Evolutionary conservation across 257 asterid species (phyloP).

Genomic region (Thymus mandschuricus): DNA sequence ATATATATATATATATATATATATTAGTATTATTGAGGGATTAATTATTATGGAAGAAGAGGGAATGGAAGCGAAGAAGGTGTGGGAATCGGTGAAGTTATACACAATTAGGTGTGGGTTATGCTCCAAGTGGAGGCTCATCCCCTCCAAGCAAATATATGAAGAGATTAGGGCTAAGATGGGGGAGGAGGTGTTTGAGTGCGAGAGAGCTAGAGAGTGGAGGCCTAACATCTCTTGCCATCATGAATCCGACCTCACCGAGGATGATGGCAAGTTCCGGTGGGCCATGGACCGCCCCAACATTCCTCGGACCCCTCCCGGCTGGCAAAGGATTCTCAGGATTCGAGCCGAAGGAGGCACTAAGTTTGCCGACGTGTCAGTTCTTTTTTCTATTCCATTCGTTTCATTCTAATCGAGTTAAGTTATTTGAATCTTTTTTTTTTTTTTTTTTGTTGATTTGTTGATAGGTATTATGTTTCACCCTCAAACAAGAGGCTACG

Average conservation of each 20-base stretch:
- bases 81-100: constrained; percentile 44
- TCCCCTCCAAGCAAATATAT: constrained; percentile 70
- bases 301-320: constrained; percentile 46
- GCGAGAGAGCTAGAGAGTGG: constrained; percentile 77
- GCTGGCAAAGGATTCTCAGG: constrained; percentile 52
- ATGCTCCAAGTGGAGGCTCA: constrained; percentile 82
- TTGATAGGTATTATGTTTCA: constrained; percentile 40
- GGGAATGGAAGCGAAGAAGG: constrained; percentile 22
- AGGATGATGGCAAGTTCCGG: constrained; percentile 30
- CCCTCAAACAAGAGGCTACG: constrained; percentile 45
- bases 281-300: constrained; percentile 59
- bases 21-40: too few species aligned
- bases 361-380: constrained; percentile 56
- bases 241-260: constrained; percentile 40
- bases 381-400: too few species aligned
- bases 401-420: too few species aligned
- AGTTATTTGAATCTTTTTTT: neutral
- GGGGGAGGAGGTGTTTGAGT: constrained; percentile 53
- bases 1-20: too few species aligned
- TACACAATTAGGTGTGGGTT: constrained; percentile 54
- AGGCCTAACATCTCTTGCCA: constrained; percentile 60
- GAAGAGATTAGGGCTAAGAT: constrained; percentile 73
- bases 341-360: constrained; percentile 53
- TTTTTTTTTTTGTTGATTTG: neutral
- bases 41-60: constrained; percentile 23